Evolutionary conservation across 108 stramenopile genomes (phyloP), one percentile per base, ranked within the genome.

Genomic region (Nitzschia sp.): DNA sequence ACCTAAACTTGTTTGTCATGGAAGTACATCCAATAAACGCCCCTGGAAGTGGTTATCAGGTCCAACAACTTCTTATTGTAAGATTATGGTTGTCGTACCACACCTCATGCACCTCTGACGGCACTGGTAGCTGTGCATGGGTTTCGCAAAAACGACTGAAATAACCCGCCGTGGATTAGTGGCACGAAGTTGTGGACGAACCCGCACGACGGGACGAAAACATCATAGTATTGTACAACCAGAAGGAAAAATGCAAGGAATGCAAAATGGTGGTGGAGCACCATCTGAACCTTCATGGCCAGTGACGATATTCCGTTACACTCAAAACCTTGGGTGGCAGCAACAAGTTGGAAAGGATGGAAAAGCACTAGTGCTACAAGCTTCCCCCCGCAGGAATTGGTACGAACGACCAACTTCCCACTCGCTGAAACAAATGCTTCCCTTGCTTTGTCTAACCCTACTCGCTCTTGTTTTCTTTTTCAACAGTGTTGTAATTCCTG

Each of bases 401-500:
- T 62, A 62, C 8, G 61, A 48, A 48, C 17, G 6, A 48, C 29
- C 5, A 34, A 34, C 29, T 34, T n/a, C n/a, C n/a, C n/a, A n/a
- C 29, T 1, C 29, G 29, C 29, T 34, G 5, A 34, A 5, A 5
- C 29, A 34, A 1, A 34, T 34, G 29, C 5, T 34, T 34, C 29
- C 29, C 29, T 34, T 1, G 3, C 29, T 34, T 1, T 34, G 1
- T 34, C 29, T 34, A 34, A 34, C 29, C 5, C 29, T 34, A 34
- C 1, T 34, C 46, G 1, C 14, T 17, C 6, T 17, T 12, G 9
- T 43, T 10, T 43, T 12, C 12, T 43, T 12, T 43, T 43, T 9
- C 43, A 43, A 20, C 40, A 62, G 68, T 34, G 70, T 76, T 58
- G 68, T 76, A 9, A 61, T 76, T 21, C 75, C 75, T 8, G 40